These are phyloP conservation scores for Botrytis porri DNA, from an alignment of 2,329 filamentous ascomycete genomes.

Conservation along the genomic window DNA sequence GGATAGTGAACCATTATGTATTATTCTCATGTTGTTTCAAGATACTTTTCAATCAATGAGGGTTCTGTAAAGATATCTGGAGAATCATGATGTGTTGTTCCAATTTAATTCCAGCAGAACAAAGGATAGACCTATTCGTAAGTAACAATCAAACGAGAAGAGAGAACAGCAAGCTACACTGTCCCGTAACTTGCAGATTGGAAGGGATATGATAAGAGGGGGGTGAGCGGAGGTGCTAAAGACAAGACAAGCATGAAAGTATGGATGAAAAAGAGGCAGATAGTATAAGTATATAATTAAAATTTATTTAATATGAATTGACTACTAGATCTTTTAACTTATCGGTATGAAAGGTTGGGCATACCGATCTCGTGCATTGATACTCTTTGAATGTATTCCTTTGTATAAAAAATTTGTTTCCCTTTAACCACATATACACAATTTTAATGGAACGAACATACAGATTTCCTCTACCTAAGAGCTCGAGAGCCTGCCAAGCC, in stretches of 20 bases:
- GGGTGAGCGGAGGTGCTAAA: neutral
- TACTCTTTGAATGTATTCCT: too few species aligned
- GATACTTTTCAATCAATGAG: neutral
- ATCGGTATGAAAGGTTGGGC: too few species aligned
- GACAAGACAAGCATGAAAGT: too few species aligned
- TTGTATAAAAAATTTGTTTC: too few species aligned
- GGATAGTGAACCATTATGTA: neutral
- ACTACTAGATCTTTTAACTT: accelerated
- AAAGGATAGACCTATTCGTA: too few species aligned
- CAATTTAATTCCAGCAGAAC: neutral
- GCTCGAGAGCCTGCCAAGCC: neutral
- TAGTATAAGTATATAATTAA: too few species aligned
- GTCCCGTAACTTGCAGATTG: neutral
- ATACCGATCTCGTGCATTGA: too few species aligned
- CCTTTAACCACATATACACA: too few species aligned
- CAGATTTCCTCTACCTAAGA: neutral
- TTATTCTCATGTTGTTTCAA: neutral
- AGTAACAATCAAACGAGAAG: too few species aligned
- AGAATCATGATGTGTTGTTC: neutral
- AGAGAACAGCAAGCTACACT: neutral
- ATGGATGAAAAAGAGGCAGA: too few species aligned
- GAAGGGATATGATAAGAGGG: neutral
- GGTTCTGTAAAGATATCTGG: neutral
- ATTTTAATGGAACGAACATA: neutral
- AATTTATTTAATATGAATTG: too few species aligned